phyloP scores from a whole-genome alignment of 305 asterid genomes.

The Striga hermonthica region DNA sequence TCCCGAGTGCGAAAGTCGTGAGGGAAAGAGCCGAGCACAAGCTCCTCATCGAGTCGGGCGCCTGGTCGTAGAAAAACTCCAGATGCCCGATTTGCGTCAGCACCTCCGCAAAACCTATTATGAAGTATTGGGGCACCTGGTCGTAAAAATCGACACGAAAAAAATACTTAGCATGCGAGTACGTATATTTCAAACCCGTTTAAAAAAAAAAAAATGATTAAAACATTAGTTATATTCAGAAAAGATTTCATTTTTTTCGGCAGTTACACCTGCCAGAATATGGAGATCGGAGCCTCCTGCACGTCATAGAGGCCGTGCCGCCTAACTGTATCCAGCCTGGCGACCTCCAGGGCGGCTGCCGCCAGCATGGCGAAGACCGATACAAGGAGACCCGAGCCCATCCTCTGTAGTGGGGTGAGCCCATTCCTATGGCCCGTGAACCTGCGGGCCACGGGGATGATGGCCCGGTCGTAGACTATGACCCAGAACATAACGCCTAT shows the following conservation, averaged over 20 bases:
- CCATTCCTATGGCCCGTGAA: constrained; percentile 53
- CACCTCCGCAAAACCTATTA: constrained; percentile 65
- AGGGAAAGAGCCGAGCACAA: constrained; percentile 42
- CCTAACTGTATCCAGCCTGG: constrained; percentile 39
- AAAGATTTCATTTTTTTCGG: too few species aligned
- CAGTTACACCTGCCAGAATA: constrained; percentile 47
- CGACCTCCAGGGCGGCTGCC: constrained; percentile 50
- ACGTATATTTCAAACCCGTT: too few species aligned
- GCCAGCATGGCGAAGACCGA: constrained; percentile 52
- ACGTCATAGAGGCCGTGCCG: constrained; percentile 21
- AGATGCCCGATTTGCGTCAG: constrained; percentile 52
- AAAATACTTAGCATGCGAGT: too few species aligned
- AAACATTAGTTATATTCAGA: too few species aligned
- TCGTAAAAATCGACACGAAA: too few species aligned
- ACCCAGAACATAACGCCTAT: constrained; percentile 1
- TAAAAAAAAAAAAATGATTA: too few species aligned
- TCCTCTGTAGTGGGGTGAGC: constrained; percentile 61
- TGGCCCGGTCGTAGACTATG: constrained; percentile 35
- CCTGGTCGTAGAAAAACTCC: constrained; percentile 73
- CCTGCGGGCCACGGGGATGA: constrained; percentile 48
- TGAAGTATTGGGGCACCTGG: constrained; percentile 53
- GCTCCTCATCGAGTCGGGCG: constrained; percentile 68
- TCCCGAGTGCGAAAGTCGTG: not conserved
- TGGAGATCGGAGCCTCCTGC: constrained; percentile 36
- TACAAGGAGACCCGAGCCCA: constrained; percentile 52